A percentile compares a stretch with the other conserved stretches of the same genome.
Evolutionary conservation across 768 basidiomycete genomes (phyloP).

Genomic region (Pulveroboletus ravenelii): DNA sequence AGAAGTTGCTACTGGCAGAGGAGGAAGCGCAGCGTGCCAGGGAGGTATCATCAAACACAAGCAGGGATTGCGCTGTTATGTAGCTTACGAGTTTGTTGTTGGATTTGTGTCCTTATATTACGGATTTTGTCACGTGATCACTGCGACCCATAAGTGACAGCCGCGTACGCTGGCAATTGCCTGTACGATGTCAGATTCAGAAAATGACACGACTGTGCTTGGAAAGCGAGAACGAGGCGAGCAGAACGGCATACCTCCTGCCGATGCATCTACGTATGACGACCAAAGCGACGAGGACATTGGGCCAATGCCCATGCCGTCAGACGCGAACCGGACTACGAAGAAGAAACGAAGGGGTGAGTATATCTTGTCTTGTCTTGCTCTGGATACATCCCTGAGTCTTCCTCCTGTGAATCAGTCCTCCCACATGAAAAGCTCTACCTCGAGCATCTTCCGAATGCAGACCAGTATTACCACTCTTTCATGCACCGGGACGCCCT

Average conservation of each 20-base stretch:
- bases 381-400: background rate
- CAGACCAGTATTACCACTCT: constrained; percentile 93
- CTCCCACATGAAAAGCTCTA: constrained; percentile 91
- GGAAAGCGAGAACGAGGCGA: constrained; percentile 58
- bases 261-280: constrained; percentile 23
- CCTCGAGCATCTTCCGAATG: constrained; percentile 85
- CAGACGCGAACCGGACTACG: constrained; percentile 30
- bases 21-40: constrained; percentile 42
- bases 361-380: constrained; percentile 18
- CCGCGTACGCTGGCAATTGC: background rate
- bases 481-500: constrained; percentile 97
- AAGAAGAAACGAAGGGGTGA: constrained; percentile 86
- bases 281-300: constrained; percentile 71
- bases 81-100: constrained; percentile 24
- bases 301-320: constrained; percentile 81
- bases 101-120: background rate
- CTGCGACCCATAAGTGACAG: background rate
- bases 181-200: constrained; percentile 39
- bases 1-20: constrained; percentile 54
- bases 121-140: constrained; percentile 7
- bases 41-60: constrained; percentile 23
- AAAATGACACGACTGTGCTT: constrained; percentile 50
- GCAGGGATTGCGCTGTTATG: constrained; percentile 57
- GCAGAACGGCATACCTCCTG: constrained; percentile 8
- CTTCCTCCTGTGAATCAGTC: constrained; percentile 45